Base-by-base conservation (phyloP, 306 rosid genomes). In the Oxytropis ochrocephala region DNA sequence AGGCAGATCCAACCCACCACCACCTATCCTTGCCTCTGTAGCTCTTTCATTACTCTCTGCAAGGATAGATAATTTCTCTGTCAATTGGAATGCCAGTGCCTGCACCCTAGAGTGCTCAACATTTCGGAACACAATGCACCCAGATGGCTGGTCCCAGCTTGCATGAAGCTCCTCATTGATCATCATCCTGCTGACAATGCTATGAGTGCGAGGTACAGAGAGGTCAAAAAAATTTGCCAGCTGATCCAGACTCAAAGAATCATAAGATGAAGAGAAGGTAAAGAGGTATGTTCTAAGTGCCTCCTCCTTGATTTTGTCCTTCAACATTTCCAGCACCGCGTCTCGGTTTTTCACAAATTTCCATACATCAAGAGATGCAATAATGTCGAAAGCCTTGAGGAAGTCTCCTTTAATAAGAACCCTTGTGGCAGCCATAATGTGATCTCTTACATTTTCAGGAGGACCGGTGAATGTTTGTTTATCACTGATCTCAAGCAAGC, bases 1-100 rank as follows among this genome's bases (percentile, higher is more conserved):
- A 53, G 89, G 92, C 66, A 90, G 81, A 78, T 92, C 98, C 79
- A 92, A 47, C 42, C 92, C 96, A 74, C 98, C 96, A 12, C 98
- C 94, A 7, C 97, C 96, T 17, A 85, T 42, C 67, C 91, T 86
- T 19, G 88, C 93, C 75, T 92, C 98, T n/a, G 72, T 58, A 19
- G 98, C 98, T 64, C 98, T 90, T 74, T 92, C 98, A 59, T 92
- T 92, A 61, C 87, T 88, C 82, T 92, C 98, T 4, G 91, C 91
- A 44, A 92, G 85, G 78, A 90, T 82, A 24, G 98, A 65, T 62
- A 92, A 55, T 80, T 90, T 90, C 73, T 92, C 96, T 1, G 98
- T 85, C 77, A 92, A 69, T 61, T 88, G 91, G 91, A 93, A 93
- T 42, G 96, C 89, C 72, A 93, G 41, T 1, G 91, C 87, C 79